phyloP scores from a whole-genome alignment of 768 basidiomycete genomes.

The Calocybe indica region DNA sequence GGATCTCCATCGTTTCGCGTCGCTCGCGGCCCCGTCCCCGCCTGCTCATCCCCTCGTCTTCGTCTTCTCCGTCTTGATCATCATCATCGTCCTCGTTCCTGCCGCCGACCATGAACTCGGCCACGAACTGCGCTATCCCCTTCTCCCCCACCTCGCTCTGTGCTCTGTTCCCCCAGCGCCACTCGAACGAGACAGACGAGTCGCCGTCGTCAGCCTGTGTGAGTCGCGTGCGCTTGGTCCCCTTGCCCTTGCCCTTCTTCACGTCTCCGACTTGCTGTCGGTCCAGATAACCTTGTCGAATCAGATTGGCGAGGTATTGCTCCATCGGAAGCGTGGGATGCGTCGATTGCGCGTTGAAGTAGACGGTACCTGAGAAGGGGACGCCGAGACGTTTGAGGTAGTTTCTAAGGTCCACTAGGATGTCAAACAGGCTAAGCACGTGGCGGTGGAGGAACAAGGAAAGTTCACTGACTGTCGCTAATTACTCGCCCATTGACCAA shows the following conservation, averaged over 20 bases:
- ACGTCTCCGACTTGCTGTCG: slow-evolving; percentile 44
- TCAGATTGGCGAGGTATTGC: slow-evolving; percentile 54
- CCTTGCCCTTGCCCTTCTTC: slow-evolving; percentile 19
- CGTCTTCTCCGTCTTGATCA: slow-evolving; percentile 13
- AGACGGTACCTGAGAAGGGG: slow-evolving; percentile 36
- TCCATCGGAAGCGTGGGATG: slow-evolving; percentile 54
- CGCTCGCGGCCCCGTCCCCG: slow-evolving; percentile 12
- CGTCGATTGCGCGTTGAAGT: slow-evolving; percentile 44
- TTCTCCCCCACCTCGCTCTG: slow-evolving; percentile 80
- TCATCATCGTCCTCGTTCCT: slow-evolving; percentile 31
- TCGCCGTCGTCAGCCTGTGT: slow-evolving; percentile 28
- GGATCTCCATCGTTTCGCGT: slow-evolving; percentile 25
- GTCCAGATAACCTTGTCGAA: slow-evolving; percentile 77
- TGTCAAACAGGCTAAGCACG: background rate
- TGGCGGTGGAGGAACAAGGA: background rate
- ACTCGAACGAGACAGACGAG: slow-evolving; percentile 46
- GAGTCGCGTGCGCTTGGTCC: slow-evolving; percentile 49
- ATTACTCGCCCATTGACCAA: slow-evolving; percentile 76
- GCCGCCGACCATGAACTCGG: slow-evolving; percentile 67
- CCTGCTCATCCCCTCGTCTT: slow-evolving; percentile 16
- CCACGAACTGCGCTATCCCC: slow-evolving; percentile 68
- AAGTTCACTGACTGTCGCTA: slow-evolving; percentile 55
- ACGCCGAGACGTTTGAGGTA: slow-evolving; percentile 69
- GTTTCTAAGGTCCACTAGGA: slow-evolving; percentile 63
- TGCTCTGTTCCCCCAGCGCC: slow-evolving; percentile 84